These are phyloP conservation scores for Eucalyptus coolabah DNA, from an alignment of 345 rosid genomes.

Conservation along the genomic window DNA sequence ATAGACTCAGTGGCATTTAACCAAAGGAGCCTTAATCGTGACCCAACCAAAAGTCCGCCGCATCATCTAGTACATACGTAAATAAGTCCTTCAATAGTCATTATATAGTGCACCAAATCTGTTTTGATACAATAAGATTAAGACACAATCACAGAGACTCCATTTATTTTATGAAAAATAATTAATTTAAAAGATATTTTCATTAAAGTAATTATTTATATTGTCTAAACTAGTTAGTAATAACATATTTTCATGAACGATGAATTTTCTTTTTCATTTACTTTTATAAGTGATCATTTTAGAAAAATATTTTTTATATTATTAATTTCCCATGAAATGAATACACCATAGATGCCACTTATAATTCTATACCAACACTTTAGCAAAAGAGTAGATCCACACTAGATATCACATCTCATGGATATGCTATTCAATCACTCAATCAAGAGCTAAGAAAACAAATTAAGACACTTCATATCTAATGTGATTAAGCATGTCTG, in stretches of 20 bases:
- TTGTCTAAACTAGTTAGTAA: background rate
- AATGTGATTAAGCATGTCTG: background rate
- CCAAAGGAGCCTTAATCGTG: background rate
- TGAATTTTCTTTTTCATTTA: fast-evolving
- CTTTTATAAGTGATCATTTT: too few species aligned
- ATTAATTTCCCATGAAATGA: background rate
- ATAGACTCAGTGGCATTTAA: background rate
- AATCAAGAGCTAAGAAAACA: background rate
- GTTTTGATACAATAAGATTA: background rate
- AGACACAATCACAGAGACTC: fast-evolving
- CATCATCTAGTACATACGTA: background rate
- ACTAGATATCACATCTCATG: background rate
- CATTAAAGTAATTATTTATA: background rate
- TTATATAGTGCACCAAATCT: background rate
- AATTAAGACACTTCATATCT: background rate
- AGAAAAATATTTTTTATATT: too few species aligned
- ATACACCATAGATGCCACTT: background rate
- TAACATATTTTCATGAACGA: too few species aligned
- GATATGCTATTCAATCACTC: background rate
- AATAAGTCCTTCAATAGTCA: background rate
- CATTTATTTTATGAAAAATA: fast-evolving
- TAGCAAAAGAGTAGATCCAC: background rate
- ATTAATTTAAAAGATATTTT: fast-evolving
- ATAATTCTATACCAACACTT: background rate
- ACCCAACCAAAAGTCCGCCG: background rate